Percentiles rank a stretch among this genome's conserved stretches.
phyloP scores from a whole-genome alignment of 495 filamentous ascomycete species.

The Penicillium odoratum region DNA sequence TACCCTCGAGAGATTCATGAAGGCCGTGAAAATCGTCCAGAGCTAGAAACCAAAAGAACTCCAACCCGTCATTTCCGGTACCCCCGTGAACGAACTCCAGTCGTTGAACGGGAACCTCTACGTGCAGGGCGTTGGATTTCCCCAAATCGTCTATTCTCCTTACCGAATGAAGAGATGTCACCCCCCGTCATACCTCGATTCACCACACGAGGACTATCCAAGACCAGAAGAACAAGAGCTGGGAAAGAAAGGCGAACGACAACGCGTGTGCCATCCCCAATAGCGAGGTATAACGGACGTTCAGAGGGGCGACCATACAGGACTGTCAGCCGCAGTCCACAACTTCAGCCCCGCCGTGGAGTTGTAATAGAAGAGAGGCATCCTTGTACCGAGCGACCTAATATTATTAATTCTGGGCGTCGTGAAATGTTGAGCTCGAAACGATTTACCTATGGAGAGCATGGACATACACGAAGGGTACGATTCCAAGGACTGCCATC shows the following conservation, averaged over 20 bases:
- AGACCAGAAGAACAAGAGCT: not conserved
- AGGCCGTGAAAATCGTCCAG: not conserved
- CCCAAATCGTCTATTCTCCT: not conserved
- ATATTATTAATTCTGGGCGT: not conserved
- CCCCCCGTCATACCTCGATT: not conserved
- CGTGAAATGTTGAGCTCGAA: not conserved
- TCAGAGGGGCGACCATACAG: not conserved
- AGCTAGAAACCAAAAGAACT: not conserved
- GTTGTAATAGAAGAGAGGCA: not conserved
- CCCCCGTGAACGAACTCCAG: slow-evolving; percentile 24
- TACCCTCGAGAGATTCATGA: not conserved
- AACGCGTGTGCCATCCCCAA: not conserved
- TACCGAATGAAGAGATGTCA: not conserved
- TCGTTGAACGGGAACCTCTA: slow-evolving; percentile 21
- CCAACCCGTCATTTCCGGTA: not conserved
- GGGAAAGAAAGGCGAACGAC: not conserved
- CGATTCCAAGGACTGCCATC: not conserved
- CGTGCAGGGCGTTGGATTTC: slow-evolving; percentile 11
- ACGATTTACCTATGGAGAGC: not conserved
- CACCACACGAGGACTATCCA: not conserved
- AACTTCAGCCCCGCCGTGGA: not conserved
- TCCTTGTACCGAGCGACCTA: not conserved
- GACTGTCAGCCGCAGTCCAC: not conserved
- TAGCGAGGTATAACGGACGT: not conserved
- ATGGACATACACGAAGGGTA: not conserved